Base-by-base conservation (phyloP, 305 asterid species). In the Fraxinus nigra region DNA sequence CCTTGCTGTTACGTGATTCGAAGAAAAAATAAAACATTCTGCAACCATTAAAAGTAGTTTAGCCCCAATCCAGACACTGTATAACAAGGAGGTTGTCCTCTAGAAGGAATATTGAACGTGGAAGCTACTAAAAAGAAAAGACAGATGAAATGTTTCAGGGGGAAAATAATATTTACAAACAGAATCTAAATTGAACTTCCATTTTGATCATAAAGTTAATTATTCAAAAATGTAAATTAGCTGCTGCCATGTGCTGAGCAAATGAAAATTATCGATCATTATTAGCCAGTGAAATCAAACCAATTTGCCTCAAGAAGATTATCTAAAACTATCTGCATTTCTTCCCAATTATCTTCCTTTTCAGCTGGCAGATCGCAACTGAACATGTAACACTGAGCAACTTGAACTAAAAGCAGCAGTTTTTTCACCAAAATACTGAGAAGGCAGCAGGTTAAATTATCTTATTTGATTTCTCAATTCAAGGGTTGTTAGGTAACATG, bases 1-100 rank as follows among this genome's bases (percentile, higher is more conserved):
- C 85, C 79, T 88, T 83, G 92, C 93, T 90, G 87, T 89, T 89
- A 16, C 97, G 95, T n/a, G 99, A 96, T 86, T 96, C 94, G 78
- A 96, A 96, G 95, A 90, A 94, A 81, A 94, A 96, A 89, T 96
- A 96, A 81, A 96, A 96, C 98, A 96, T 89, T 92, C 99, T 96
- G 89, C 89, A 89, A 69, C 43, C 37, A 83, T 32, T 24, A 79
- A 75, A 33, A 54, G 20, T 54, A 79, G 76, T 77, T 80, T 79
- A 88, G 81, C 33, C 48, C 46, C 76, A 82, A 82, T 73, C 69
- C 34, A 63, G 33, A 22, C 85, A 65, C 80, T 32, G 35, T 51
- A 30, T 22, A 81, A 4, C 20, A 22, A 38, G 26, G 24, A 79
- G 16, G 6, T 32, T 16, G 16, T 35, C 28, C 67, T 28, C n/a